Base-by-base conservation (phyloP, 352 stramenopile species). In the Phytophthora cactorum region DNA sequence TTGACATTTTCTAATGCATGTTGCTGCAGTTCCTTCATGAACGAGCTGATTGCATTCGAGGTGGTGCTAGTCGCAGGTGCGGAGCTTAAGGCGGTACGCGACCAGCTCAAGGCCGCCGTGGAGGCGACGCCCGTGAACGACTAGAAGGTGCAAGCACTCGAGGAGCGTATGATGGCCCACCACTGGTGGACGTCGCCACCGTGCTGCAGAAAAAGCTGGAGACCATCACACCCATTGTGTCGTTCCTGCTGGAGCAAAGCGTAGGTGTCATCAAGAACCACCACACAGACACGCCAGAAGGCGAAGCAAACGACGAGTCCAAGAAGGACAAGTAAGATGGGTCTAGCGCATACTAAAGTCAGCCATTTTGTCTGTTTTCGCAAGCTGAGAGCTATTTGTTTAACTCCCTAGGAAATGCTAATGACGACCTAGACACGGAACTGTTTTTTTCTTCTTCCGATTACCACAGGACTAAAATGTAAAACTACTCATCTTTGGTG, bases 1-100 rank as follows among this genome's bases (percentile, higher is more conserved):
- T 17, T 10, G 22, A 17, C 12, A 14, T 39, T 22, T 47, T 45
- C 61, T 49, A 41, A 47, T 58, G 2, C 11, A 29, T 55, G 7
- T 3, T 68, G 31, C 15, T 68, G 10, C 54, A 89, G 79, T 47
- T 76, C 63, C 14, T 90, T 88, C 45, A 56, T 90, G 62, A 86
- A 88, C 53, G 81, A 90, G 56, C 53, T 90, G 22, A 88, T 90
- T 59, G 70, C 74, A 25, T 90, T 84, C 46, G 81, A 90, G 63
- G 81, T 90, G 32, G 81, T 90, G 61, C 54, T 90, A 43, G 79
- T 88, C n/a, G n/a, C n/a, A n/a, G n/a, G n/a, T n/a, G n/a, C n/a
- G n/a, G 81, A 90, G 66, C 75, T 90, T 46, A 90, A 90, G 52
- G 74, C 77, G 10, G 74, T 88, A 52, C 79, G 78, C 39, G 77